Percentiles rank a stretch among this genome's conserved stretches.
Evolutionary conservation across 2,329 filamentous ascomycete species (phyloP).

Genomic region (Trichoderma atrobrunneum): DNA sequence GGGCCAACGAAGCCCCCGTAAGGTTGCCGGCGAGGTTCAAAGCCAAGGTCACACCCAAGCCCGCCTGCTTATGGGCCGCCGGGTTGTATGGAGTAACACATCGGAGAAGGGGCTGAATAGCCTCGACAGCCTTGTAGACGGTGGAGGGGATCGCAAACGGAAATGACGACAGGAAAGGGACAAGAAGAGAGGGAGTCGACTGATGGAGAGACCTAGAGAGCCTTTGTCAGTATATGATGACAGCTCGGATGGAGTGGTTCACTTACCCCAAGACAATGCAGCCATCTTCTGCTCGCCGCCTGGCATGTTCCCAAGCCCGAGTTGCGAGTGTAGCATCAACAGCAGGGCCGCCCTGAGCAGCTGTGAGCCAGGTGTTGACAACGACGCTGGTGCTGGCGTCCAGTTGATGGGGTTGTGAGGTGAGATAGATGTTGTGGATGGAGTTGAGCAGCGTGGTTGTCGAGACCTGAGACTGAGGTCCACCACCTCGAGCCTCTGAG

Average conservation of each 20-base stretch:
- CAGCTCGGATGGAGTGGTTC: neutral
- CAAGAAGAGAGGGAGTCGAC: conserved; percentile 79
- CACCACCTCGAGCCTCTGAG: conserved; percentile 57
- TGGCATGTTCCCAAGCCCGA: conserved; percentile 93
- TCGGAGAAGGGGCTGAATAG: conserved; percentile 79
- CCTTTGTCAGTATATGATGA: neutral
- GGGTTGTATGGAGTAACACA: conserved; percentile 88
- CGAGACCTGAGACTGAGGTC: conserved; percentile 77
- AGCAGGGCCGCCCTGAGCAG: conserved; percentile 66
- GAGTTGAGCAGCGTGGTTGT: conserved; percentile 91
- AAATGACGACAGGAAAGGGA: conserved; percentile 76
- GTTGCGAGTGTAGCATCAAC: conserved; percentile 76
- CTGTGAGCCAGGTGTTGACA: conserved; percentile 93
- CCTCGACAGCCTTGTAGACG: conserved; percentile 75
- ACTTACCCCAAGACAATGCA: conserved; percentile 84
- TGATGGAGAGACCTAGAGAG: conserved; percentile 74
- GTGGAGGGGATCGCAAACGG: conserved; percentile 74
- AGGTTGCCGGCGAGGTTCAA: conserved; percentile 78
- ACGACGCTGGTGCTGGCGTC: conserved; percentile 89
- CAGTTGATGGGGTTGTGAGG: conserved; percentile 76
- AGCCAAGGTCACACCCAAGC: conserved; percentile 76
- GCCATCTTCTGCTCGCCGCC: conserved; percentile 89
- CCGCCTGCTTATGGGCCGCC: conserved; percentile 75
- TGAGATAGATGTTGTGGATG: conserved; percentile 83
- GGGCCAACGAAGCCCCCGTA: conserved; percentile 68